Evolutionary conservation across 2,329 filamentous ascomycete genomes (phyloP).

Genomic region (Colletotrichum liriopes): DNA sequence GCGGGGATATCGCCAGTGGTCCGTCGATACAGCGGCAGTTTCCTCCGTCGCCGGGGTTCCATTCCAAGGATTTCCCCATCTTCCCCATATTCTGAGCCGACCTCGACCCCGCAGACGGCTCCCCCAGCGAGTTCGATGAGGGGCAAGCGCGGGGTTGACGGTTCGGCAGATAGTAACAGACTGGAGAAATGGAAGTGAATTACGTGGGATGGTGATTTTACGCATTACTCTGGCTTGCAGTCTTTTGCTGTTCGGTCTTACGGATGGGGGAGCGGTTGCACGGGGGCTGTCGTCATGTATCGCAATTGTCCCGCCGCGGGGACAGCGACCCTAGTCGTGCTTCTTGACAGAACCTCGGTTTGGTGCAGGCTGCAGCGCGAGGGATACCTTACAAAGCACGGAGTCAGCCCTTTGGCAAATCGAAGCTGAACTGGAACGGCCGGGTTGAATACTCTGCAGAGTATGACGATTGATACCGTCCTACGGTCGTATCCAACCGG

Average conservation of each 20-base stretch:
- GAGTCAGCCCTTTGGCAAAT: not conserved
- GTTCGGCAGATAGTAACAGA: conserved; percentile 20
- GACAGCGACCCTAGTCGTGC: not conserved
- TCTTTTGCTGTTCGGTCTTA: not conserved
- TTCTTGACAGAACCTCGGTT: not conserved
- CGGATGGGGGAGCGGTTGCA: not conserved
- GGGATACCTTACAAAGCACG: not conserved
- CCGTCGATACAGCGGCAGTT: not conserved
- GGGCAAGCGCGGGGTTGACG: conserved; percentile 30
- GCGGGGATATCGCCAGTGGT: conserved; percentile 4
- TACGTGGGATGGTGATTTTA: conserved; percentile 18
- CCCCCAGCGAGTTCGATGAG: not conserved
- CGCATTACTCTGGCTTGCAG: not conserved
- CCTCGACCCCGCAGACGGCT: conserved; percentile 34
- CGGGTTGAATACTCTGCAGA: not conserved
- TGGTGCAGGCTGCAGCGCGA: not conserved
- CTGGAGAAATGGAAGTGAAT: not conserved
- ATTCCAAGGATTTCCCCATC: conserved; percentile 6
- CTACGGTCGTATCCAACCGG: not conserved
- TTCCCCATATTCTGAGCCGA: conserved; percentile 3
- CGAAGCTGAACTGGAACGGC: not conserved
- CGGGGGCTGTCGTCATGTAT: conserved; percentile 11
- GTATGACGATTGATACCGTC: not conserved
- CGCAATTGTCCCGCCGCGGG: not conserved
- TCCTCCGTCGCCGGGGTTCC: conserved; percentile 2